A percentile compares a stretch with the other conserved stretches of the same genome.
phyloP scores from a whole-genome alignment of 2,329 filamentous ascomycete genomes.

The Venturia effusa region DNA sequence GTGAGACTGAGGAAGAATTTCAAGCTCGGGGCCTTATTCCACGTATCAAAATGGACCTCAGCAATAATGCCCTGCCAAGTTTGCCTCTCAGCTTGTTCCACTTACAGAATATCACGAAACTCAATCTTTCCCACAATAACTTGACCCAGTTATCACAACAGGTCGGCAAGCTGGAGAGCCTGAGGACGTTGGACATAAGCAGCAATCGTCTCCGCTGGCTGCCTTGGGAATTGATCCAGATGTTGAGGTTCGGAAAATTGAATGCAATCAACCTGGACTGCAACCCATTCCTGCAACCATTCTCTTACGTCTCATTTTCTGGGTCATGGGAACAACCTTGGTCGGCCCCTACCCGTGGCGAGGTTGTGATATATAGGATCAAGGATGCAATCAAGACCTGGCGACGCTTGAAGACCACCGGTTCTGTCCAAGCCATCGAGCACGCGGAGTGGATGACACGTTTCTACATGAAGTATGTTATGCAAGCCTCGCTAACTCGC shows the following conservation, averaged over 20 bases:
- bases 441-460: background rate
- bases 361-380: background rate
- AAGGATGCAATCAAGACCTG: background rate
- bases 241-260: conserved; percentile 30
- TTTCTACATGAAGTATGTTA: background rate
- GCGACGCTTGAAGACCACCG: background rate
- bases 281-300: conserved; percentile 5
- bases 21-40: conserved; percentile 50
- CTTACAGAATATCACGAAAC: conserved; percentile 49
- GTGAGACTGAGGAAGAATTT: conserved; percentile 23
- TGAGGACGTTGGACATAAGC: conserved; percentile 54
- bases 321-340: conserved; percentile 11
- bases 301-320: conserved; percentile 21
- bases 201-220: conserved; percentile 51
- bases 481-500: background rate
- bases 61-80: conserved; percentile 44
- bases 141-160: conserved; percentile 50
- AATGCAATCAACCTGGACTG: background rate
- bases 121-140: conserved; percentile 55
- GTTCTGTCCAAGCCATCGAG: background rate
- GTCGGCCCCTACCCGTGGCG: background rate
- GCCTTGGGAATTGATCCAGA: conserved; percentile 50
- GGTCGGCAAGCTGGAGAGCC: conserved; percentile 46
- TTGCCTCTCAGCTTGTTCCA: conserved; percentile 53
- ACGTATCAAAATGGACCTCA: conserved; percentile 50